Evolutionary conservation across 352 stramenopile genomes (phyloP).

Genomic region (Phytopythium sindhum): DNA sequence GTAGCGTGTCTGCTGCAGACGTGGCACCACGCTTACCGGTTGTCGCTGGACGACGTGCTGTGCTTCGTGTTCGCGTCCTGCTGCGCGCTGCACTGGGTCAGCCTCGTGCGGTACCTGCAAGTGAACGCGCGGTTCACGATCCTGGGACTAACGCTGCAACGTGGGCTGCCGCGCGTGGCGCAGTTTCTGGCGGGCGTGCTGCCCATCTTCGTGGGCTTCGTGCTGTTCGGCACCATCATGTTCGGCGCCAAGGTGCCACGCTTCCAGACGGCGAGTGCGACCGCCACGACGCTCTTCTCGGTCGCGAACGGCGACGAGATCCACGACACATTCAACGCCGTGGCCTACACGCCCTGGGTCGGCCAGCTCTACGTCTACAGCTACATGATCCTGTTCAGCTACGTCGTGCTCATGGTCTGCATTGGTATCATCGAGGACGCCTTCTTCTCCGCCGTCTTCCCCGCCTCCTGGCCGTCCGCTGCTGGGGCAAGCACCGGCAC

Average conservation of each 20-base stretch:
- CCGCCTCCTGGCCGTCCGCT: constrained; percentile 42
- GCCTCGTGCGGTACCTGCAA: constrained; percentile 69
- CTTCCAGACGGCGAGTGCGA: constrained; percentile 64
- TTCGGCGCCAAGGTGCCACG: constrained; percentile 78
- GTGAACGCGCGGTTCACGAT: constrained; percentile 74
- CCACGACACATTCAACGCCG: constrained; percentile 78
- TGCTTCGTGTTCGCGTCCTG: constrained; percentile 63
- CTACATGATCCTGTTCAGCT: constrained; percentile 88
- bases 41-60: constrained; percentile 51
- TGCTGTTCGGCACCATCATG: constrained; percentile 84
- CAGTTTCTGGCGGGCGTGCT: constrained; percentile 84
- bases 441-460: constrained; percentile 83
- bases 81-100: constrained; percentile 72
- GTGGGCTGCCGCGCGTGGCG: constrained; percentile 62
- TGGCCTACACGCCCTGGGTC: constrained; percentile 67
- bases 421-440: constrained; percentile 88
- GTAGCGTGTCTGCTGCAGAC: constrained; percentile 43
- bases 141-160: constrained; percentile 66
- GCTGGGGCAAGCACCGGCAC: not conserved
- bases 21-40: constrained; percentile 49
- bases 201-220: constrained; percentile 82
- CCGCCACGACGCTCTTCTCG: constrained; percentile 79
- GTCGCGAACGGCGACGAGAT: constrained; percentile 88
- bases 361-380: constrained; percentile 84
- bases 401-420: constrained; percentile 88